phyloP scores from a whole-genome alignment of 768 basidiomycete species.

The Rhodotorula graminis region DNA sequence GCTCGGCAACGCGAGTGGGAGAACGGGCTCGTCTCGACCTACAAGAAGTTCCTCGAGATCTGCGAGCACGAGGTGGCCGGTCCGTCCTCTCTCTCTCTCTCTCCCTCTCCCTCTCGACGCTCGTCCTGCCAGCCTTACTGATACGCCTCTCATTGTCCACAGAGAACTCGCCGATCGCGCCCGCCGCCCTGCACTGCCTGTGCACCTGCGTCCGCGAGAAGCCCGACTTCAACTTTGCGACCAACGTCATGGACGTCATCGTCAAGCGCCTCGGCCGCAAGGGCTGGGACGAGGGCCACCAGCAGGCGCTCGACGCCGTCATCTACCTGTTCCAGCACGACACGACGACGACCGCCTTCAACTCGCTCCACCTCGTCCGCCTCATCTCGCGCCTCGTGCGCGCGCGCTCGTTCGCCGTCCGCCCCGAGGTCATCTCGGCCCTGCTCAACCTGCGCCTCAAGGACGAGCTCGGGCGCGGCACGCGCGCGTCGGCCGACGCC shows the following conservation, averaged over 20 bases:
- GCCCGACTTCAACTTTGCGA: conserved; percentile 94
- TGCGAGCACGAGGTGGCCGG: conserved; percentile 85
- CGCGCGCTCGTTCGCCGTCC: conserved; percentile 80
- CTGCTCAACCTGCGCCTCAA: conserved; percentile 79
- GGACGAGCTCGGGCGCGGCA: conserved; percentile 65
- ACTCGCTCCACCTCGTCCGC: conserved; percentile 83
- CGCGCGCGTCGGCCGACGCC: conserved; percentile 64
- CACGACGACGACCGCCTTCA: conserved; percentile 65
- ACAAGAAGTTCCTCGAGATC: conserved; percentile 79
- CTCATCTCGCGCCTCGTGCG: conserved; percentile 93
- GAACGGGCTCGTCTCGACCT: conserved; percentile 79
- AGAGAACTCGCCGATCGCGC: conserved; percentile 44
- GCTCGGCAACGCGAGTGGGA: conserved; percentile 87
- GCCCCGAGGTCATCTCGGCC: conserved; percentile 79
- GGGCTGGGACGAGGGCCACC: conserved; percentile 85
- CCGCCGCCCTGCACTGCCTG: conserved; percentile 78
- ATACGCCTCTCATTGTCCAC: neutral
- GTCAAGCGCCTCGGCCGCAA: conserved; percentile 75
- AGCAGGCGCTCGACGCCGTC: conserved; percentile 75
- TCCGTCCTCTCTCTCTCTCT: conserved; percentile 42
- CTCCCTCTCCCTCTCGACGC: neutral
- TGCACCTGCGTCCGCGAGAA: conserved; percentile 75
- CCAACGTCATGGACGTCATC: conserved; percentile 83
- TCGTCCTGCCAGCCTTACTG: neutral
- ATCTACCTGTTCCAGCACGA: conserved; percentile 78